Conservation (phyloP, 495 filamentous ascomycete species). For the Tetracladium marchalianum region DNA sequence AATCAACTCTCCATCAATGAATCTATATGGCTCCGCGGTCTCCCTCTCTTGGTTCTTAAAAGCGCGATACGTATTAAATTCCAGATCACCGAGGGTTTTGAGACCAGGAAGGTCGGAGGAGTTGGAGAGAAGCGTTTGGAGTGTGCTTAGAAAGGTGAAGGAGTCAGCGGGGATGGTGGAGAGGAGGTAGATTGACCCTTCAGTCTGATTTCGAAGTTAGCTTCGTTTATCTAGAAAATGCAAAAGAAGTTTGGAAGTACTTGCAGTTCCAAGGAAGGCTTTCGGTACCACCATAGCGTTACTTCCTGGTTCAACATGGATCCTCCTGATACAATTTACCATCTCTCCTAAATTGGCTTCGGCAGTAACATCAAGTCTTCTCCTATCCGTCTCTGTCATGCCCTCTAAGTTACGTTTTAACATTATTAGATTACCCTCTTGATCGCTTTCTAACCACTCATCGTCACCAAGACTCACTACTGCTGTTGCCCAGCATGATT, state of each 20-base stretch:
- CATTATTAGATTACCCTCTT: constrained; percentile 78
- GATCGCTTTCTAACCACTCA: constrained; percentile 70
- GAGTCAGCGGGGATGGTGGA: constrained; percentile 58
- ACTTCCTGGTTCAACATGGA: constrained; percentile 46
- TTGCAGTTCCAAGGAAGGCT: constrained; percentile 85
- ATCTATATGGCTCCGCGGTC: constrained; percentile 68
- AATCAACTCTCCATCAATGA: constrained; percentile 87
- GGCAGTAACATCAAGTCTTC: constrained; percentile 59
- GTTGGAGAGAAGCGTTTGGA: constrained; percentile 60
- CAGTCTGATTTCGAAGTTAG: constrained; percentile 48
- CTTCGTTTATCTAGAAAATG: not conserved
- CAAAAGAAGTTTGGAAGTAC: constrained; percentile 19
- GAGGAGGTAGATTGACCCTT: constrained; percentile 88
- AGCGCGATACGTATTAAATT: constrained; percentile 68
- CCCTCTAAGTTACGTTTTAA: constrained; percentile 60
- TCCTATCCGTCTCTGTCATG: constrained; percentile 62
- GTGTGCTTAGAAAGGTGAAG: constrained; percentile 71
- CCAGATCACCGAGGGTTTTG: constrained; percentile 35
- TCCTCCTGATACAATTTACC: constrained; percentile 67
- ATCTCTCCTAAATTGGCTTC: constrained; percentile 84
- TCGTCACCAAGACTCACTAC: constrained; percentile 61
- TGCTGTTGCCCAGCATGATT: constrained; percentile 73
- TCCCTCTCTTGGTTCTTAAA: constrained; percentile 63
- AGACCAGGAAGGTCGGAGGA: constrained; percentile 1
- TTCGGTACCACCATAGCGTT: constrained; percentile 62